These are phyloP conservation scores for Boletus eberwhitei DNA, from an alignment of 768 basidiomycete genomes.

Conservation along the genomic window DNA sequence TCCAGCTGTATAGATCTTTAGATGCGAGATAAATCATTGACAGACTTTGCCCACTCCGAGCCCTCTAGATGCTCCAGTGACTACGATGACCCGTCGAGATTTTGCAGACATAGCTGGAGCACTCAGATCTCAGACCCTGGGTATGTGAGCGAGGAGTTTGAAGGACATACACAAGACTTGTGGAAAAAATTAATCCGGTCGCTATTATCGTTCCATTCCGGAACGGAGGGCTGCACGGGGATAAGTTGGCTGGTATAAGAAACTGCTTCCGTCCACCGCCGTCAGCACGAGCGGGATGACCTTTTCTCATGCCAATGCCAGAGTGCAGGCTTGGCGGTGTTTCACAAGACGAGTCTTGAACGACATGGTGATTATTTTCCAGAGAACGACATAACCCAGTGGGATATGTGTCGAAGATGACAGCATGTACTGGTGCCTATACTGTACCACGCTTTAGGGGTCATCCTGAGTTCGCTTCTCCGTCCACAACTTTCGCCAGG, in stretches of 20 bases:
- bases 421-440: background rate
- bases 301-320: background rate
- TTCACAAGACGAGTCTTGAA: background rate
- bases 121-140: background rate
- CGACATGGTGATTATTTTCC: background rate
- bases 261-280: too few species aligned
- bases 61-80: conserved; percentile 8
- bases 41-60: background rate
- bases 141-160: background rate
- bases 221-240: background rate
- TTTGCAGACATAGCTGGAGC: background rate
- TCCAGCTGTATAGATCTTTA: background rate
- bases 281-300: background rate
- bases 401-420: too few species aligned
- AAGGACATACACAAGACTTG: background rate
- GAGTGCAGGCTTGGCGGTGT: background rate
- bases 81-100: conserved; percentile 1
- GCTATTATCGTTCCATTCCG: background rate
- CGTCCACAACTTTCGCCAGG: conserved; percentile 2
- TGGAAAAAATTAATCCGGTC: background rate
- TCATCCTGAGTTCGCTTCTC: background rate
- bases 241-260: background rate
- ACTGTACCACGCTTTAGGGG: background rate
- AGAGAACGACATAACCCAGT: too few species aligned
- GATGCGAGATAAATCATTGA: background rate